Evolutionary conservation across 176 grass and related monocot species (phyloP).

Genomic region (Oryza nivara): DNA sequence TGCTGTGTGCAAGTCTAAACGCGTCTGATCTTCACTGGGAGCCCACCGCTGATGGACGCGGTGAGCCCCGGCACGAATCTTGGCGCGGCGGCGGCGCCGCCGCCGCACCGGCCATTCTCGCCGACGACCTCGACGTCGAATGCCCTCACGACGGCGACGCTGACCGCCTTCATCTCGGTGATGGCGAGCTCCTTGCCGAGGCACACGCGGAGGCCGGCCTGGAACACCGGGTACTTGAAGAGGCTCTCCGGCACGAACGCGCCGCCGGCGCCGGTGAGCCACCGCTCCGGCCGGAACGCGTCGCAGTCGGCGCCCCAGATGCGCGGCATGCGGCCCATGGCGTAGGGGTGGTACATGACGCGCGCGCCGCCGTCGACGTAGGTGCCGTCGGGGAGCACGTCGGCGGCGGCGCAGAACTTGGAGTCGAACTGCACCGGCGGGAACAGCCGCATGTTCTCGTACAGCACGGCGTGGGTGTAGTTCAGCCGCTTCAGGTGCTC

Average conservation of each 20-base stretch:
- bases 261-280: conserved; percentile 51
- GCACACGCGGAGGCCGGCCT: conserved; percentile 75
- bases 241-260: conserved; percentile 62
- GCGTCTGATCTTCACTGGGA: conserved; percentile 55
- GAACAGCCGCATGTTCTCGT: conserved; percentile 76
- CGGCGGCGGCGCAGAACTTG: conserved; percentile 67
- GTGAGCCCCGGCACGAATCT: conserved; percentile 70
- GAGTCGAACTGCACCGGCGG: conserved; percentile 88
- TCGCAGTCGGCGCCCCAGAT: conserved; percentile 75
- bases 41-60: conserved; percentile 66
- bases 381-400: conserved; percentile 74
- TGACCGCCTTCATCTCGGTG: conserved; percentile 69
- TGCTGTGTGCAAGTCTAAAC: neutral
- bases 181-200: conserved; percentile 83
- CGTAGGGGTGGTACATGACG: conserved; percentile 77
- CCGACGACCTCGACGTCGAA: conserved; percentile 67
- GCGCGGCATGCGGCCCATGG: conserved; percentile 70
- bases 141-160: conserved; percentile 53
- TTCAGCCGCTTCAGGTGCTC: conserved; percentile 48
- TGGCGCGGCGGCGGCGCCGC: conserved; percentile 1
- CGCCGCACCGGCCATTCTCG: neutral
- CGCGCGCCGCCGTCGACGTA: conserved; percentile 48
- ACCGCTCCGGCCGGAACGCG: conserved; percentile 68
- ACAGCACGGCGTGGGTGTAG: conserved; percentile 62
- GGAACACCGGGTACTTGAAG: conserved; percentile 80